Conservation (phyloP, 352 stramenopile genomes). For the Pythium apleroticum region DNA sequence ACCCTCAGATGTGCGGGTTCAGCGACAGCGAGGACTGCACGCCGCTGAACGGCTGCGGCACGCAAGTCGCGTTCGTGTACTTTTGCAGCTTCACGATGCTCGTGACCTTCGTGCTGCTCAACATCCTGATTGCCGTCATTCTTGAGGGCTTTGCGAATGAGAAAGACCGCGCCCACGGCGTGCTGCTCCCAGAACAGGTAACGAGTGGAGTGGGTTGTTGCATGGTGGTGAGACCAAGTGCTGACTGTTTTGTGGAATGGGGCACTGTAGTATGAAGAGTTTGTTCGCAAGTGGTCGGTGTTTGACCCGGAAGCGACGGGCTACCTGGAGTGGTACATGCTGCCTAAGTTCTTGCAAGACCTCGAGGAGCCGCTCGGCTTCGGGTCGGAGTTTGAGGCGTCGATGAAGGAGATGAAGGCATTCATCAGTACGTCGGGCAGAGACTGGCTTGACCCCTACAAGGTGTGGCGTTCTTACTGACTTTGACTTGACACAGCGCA, state of each 20-base stretch:
- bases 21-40: conserved; percentile 45
- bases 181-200: conserved; percentile 61
- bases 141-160: conserved; percentile 87
- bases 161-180: conserved; percentile 30
- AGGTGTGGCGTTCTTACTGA: too few relatives aligned
- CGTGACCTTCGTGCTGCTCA: conserved; percentile 88
- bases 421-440: conserved; percentile 45
- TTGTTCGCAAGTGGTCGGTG: conserved; percentile 65
- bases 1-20: conserved; percentile 63
- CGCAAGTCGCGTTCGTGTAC: conserved; percentile 65
- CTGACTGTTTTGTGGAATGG: conserved; percentile 40
- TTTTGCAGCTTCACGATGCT: conserved; percentile 89
- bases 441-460: too few relatives aligned
- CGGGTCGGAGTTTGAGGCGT: conserved; percentile 38
- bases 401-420: conserved; percentile 47
- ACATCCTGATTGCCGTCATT: conserved; percentile 93
- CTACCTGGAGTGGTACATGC: conserved; percentile 61
- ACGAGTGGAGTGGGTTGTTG: conserved; percentile 45
- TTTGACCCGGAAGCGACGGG: conserved; percentile 83
- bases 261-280: conserved; percentile 83
- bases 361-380: conserved; percentile 73
- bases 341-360: conserved; percentile 63
- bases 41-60: conserved; percentile 70
- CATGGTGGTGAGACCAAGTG: neutral
- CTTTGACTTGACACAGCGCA: conserved; percentile 29